phyloP scores from a whole-genome alignment of 2,329 filamentous ascomycete genomes.

The Fusarium sp. region DNA sequence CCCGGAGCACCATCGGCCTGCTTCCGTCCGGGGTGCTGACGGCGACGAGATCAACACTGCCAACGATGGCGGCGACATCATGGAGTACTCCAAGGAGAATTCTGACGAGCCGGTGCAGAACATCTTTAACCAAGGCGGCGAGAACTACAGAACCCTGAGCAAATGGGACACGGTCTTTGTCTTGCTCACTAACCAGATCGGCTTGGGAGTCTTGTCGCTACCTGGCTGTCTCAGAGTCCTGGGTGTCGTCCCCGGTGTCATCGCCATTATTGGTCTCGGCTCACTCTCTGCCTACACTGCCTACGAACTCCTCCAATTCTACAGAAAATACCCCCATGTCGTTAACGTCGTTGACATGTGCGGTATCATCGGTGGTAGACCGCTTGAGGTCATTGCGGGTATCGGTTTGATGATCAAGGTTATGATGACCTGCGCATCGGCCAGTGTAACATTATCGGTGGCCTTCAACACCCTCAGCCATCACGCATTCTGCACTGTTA shows the following conservation, averaged over 20 bases:
- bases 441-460: conserved; percentile 73
- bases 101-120: conserved; percentile 38
- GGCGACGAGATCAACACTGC: conserved; percentile 33
- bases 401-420: conserved; percentile 79
- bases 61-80: conserved; percentile 25
- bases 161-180: conserved; percentile 49
- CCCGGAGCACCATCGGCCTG: conserved; percentile 12
- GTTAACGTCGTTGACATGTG: conserved; percentile 78
- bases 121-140: conserved; percentile 49
- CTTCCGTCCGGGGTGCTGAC: conserved; percentile 26
- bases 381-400: conserved; percentile 50
- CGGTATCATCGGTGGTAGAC: conserved; percentile 59
- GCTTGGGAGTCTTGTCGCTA: conserved; percentile 68
- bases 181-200: conserved; percentile 50
- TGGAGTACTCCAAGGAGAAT: conserved; percentile 29
- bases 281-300: conserved; percentile 74
- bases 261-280: conserved; percentile 73
- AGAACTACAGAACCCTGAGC: conserved; percentile 49
- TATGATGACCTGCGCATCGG: conserved; percentile 75
- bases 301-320: conserved; percentile 69
- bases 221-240: conserved; percentile 76
- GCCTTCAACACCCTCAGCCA: conserved; percentile 75
- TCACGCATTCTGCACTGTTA: conserved; percentile 72
- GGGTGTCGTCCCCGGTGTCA: conserved; percentile 74
- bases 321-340: conserved; percentile 75